Evolutionary conservation across 1,284 basidiomycete species (phyloP), one percentile per base, ranked within the genome.

Genomic region (Phylloporus gajari): DNA sequence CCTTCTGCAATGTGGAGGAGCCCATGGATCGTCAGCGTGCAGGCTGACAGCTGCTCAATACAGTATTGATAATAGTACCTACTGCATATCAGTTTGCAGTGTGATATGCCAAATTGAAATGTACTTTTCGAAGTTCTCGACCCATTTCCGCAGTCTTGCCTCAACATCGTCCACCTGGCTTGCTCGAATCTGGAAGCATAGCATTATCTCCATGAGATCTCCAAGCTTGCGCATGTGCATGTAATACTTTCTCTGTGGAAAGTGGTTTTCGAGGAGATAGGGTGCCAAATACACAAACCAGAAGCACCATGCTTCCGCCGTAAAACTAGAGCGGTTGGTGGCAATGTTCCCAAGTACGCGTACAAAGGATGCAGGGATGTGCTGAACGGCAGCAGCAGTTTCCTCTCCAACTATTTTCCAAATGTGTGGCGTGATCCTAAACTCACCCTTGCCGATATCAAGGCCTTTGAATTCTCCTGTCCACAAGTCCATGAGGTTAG

Each of bases 401-500:
- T 79, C 78, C 2, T 40, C 0, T 11, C 79, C 75, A 7, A 83
- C 73, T 13, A 69, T 56, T 12, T 72, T 51, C 77, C 81, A 82
- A 8, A 80, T 72, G 17, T 75, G 69, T 6, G 65, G 53, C 1
- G 23, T 17, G 23, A 83, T 67, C 25, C 69, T 15, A 38, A 79
- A 83, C 23, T 75, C 69, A 21, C 75, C 76, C 1, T 1, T 21
- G 0, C 78, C 78, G 0, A 38, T 27, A 27, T 80, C 77, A 3
- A 83, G 67, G 0, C 73, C 75, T 53, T 84, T 85, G 76, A 67
- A 71, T 11, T 75, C 63, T 0, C 83, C 80, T 3, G 73, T 83
- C 83, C 83, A 84, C 2, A 81, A 73, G 8, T 73, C 40, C 0
- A 83, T 68, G 4, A 84, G 72, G 23, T 51, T 51, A 9, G 48